Conservation (phyloP, 2,329 filamentous ascomycete genomes). For the Neospermospora avenae region DNA sequence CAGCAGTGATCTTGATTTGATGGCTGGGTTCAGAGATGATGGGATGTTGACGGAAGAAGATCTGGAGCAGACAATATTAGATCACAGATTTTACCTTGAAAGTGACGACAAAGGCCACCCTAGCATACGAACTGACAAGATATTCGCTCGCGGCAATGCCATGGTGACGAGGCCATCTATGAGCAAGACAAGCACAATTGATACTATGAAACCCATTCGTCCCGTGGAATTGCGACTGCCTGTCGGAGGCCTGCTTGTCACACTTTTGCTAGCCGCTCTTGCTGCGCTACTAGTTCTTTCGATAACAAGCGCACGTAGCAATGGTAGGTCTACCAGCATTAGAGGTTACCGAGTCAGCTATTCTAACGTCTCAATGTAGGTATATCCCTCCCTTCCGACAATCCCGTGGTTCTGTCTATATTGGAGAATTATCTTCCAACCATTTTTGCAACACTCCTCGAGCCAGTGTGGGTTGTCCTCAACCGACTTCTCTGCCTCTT, state of each 20-base stretch:
- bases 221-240: not conserved
- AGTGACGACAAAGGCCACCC: not conserved
- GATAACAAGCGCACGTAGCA: too few species aligned
- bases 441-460: constrained; percentile 50
- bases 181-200: too few species aligned
- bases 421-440: constrained; percentile 52
- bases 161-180: too few species aligned
- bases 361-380: too few species aligned
- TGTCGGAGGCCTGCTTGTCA: too few species aligned
- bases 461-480: constrained; percentile 54
- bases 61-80: not conserved
- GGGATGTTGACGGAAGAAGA: not conserved
- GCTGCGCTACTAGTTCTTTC: too few species aligned
- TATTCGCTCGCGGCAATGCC: too few species aligned
- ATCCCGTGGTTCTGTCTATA: constrained; percentile 35
- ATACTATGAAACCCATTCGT: not conserved
- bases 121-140: not conserved
- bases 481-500: constrained; percentile 52
- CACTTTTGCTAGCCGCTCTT: too few species aligned
- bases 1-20: not conserved
- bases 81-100: too few species aligned
- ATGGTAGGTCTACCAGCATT: too few species aligned
- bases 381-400: constrained; percentile 20
- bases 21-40: not conserved
- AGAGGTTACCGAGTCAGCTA: too few species aligned